Evolutionary conservation across 1,284 basidiomycete species (phyloP).

Genomic region (Waitea zeae): DNA sequence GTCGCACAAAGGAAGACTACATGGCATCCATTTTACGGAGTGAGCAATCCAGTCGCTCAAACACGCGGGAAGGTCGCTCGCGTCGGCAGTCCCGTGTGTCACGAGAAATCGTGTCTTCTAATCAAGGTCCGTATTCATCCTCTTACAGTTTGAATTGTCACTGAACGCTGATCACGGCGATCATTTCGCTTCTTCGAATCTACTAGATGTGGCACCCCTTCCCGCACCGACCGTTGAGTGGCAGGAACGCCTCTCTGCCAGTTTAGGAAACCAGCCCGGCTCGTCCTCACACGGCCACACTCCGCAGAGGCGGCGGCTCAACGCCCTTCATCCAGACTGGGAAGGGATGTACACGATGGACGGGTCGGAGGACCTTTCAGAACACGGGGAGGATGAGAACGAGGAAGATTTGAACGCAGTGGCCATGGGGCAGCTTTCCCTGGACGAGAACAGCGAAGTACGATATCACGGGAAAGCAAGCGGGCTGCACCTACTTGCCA

Average conservation of each 20-base stretch:
- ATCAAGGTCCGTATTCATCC: slow-evolving; percentile 31
- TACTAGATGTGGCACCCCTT: slow-evolving; percentile 41
- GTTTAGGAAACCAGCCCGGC: slow-evolving; percentile 19
- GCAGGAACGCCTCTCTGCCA: slow-evolving; percentile 51
- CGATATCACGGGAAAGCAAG: slow-evolving; percentile 61
- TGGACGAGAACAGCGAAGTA: slow-evolving; percentile 71
- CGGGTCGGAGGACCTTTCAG: slow-evolving; percentile 10
- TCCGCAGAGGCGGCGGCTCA: slow-evolving; percentile 25
- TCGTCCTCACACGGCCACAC: slow-evolving; percentile 14
- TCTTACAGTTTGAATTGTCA: too few relatives aligned
- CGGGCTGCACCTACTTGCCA: slow-evolving; percentile 58
- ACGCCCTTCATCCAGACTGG: slow-evolving; percentile 20
- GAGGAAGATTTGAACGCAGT: slow-evolving; percentile 37
- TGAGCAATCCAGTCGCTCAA: slow-evolving; percentile 20
- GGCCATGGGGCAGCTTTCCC: slow-evolving; percentile 58
- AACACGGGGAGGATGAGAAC: slow-evolving; percentile 20
- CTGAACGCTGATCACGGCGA: background rate
- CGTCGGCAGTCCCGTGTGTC: slow-evolving; percentile 58
- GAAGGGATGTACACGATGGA: slow-evolving; percentile 34
- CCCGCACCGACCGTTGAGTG: slow-evolving; percentile 56
- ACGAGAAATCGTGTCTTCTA: slow-evolving; percentile 57
- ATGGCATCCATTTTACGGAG: slow-evolving; percentile 54
- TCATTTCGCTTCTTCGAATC: too few relatives aligned
- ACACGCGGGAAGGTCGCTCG: slow-evolving; percentile 37
- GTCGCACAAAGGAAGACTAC: slow-evolving; percentile 49